These are phyloP conservation scores for Exophiala sideris DNA, from an alignment of 2,329 filamentous ascomycete genomes.

Conservation along the genomic window DNA sequence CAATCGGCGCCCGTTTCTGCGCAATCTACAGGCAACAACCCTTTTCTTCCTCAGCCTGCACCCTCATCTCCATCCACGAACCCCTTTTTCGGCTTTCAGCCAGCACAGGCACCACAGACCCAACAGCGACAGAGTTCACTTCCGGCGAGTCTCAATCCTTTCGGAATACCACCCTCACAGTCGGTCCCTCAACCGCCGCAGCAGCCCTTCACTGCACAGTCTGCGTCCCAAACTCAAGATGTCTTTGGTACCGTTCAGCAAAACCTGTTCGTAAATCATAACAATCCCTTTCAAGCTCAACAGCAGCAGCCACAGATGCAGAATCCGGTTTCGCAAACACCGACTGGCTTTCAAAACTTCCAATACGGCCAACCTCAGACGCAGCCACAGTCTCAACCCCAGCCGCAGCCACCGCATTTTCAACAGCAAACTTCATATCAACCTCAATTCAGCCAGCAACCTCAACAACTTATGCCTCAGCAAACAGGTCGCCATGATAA, in stretches of 20 bases:
- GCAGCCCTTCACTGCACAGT: slow-evolving; percentile 18
- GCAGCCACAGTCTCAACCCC: slow-evolving; percentile 5
- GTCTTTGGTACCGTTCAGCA: slow-evolving; percentile 16
- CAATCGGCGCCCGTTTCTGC: slow-evolving; percentile 30
- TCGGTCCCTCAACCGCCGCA: slow-evolving; percentile 8
- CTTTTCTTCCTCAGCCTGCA: slow-evolving; percentile 22
- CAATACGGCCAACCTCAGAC: slow-evolving; percentile 21
- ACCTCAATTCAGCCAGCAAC: slow-evolving; percentile 21
- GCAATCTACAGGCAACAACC: slow-evolving; percentile 27
- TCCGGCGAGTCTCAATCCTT: slow-evolving; percentile 24
- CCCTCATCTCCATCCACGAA: slow-evolving; percentile 22
- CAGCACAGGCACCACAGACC: slow-evolving; percentile 19
- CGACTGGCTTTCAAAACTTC: slow-evolving; percentile 17
- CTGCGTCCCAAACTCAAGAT: slow-evolving; percentile 17
- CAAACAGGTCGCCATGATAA: slow-evolving; percentile 45
- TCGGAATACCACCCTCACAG: slow-evolving; percentile 25
- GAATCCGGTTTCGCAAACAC: slow-evolving; percentile 9
- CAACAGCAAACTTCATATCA: slow-evolving; percentile 17
- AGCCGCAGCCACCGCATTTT: slow-evolving; percentile 8
- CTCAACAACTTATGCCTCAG: slow-evolving; percentile 35
- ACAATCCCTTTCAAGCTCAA: slow-evolving; percentile 20
- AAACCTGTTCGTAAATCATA: slow-evolving; percentile 29
- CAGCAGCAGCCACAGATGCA: slow-evolving; percentile 19
- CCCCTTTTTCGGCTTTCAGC: slow-evolving; percentile 23
- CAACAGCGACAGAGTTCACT: slow-evolving; percentile 21